Base-by-base conservation (phyloP, 495 filamentous ascomycete genomes). In the Daldinia caldariorum region DNA sequence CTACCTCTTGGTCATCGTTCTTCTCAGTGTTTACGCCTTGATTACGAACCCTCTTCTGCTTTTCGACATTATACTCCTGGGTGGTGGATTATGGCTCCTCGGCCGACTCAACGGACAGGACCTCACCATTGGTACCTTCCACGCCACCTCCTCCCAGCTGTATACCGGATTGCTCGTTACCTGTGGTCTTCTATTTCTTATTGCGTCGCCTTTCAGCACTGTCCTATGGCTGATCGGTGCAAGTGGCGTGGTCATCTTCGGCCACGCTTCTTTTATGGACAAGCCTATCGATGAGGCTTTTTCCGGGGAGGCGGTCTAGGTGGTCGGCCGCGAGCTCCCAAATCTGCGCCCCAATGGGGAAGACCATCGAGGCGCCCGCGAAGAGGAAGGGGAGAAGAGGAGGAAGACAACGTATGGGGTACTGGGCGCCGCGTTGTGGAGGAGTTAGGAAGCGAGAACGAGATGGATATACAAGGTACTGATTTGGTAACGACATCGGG, bases 221-320 rank as follows among this genome's bases (percentile, higher is more conserved):
- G 84, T 91, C 63, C 87, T 98, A 71, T 99, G 96, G 96, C 85
- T 99, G 76, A 92, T 98, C 75, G 96, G 95, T 70, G 96, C 95
- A 26, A 92, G 88, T 69, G 94, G 92, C 73, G 92, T 97, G 78
- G 90, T 88, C 78, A 94, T 97, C 66, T 83, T 98, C 68, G 96
- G 96, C 81, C 95, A 99, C 83, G 95, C 95, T 72, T 86, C 92
- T 57, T 89, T 99, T 76, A 89, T 99, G 90, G 95, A 99, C 82
- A 97, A 97, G 86, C 94, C 94, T 39, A 97, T 98, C 85, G 95
- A 97, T 89, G 94, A 94, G 94, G 94, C 94, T 99, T 99, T 99
- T 97, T 99, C 96, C 87, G 95, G 97, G 95, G 96, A 98, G 94
- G 95, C 94, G 94, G 94, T 97, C 92, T 98, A 97, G 89, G 88